Evolutionary conservation across 176 grass and related monocot genomes (phyloP), one percentile per base, ranked within the genome.

Genomic region (Triticum monococcum): DNA sequence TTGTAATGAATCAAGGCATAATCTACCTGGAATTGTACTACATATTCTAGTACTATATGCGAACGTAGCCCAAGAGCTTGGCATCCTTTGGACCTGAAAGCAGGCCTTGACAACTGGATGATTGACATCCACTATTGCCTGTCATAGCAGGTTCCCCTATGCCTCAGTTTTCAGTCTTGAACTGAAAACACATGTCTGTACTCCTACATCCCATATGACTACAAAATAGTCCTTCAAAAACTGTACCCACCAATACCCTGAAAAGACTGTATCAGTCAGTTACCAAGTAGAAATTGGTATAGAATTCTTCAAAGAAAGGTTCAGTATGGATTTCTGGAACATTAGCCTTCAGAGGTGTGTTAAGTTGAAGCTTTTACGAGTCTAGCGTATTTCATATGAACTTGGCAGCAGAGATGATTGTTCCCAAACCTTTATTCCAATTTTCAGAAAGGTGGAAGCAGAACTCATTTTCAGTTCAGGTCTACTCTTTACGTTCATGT

Each of bases 71-170:
- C 80, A 87, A 90, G 85, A 78, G 72, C 43, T 74, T 88, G 88
- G 56, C 81, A 92, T 87, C 88, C 82, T 78, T 72, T 82, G 12
- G 78, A 94, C 48, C 54, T 81, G 36, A 86, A 92, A 92, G 84
- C 63, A 69, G 84, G 84, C 5, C 45, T 68, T 61, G 68, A 80
- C 63, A 87, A 86, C 13, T 91, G 86, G 79, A 79, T 92, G 78
- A 94, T 94, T 88, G 91, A 95, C 71, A 94, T 87, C 11, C 90
- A 95, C 38, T 86, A 89, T 86, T 98, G 89, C 85, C 84, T 92
- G 79, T 86, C 86, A 84, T 80, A 92, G 65, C 91, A 91, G 90
- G 90, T 94, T 87, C 8, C 41, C 43, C 16, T 81, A 66, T 84
- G 62, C 35, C 72, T 79, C 75, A 57, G 22, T 60, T 66, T 35